These are phyloP conservation scores for Populus nigra DNA, from an alignment of 345 rosid species.

Conservation along the genomic window DNA sequence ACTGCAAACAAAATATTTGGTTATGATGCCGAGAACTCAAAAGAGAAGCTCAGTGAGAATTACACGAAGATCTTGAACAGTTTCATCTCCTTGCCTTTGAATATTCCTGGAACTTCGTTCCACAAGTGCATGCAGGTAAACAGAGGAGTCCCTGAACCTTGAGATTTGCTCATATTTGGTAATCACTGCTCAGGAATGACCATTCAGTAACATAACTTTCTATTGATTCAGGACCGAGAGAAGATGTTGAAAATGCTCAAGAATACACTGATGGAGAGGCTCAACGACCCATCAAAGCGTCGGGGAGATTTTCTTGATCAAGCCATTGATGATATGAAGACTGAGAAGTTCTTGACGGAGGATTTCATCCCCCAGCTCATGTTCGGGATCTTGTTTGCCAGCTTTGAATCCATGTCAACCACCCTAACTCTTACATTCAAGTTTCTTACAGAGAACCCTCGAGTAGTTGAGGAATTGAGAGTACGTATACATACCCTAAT, in stretches of 20 bases:
- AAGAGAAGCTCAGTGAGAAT: constrained; percentile 15
- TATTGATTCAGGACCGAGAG: constrained; percentile 14
- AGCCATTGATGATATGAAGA: constrained; percentile 18
- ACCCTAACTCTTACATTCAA: constrained; percentile 18
- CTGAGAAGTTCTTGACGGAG: constrained; percentile 27
- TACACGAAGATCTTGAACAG: constrained; percentile 6
- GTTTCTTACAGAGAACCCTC: constrained; percentile 35
- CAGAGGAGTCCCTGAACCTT: background rate
- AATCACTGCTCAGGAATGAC: background rate
- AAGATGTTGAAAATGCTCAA: constrained; percentile 3
- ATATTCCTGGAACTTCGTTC: constrained; percentile 37
- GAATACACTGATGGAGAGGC: constrained; percentile 17
- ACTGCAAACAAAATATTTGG: constrained; percentile 22
- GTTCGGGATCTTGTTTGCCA: constrained; percentile 24
- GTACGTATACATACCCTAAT: constrained; percentile 1
- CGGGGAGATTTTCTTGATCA: constrained; percentile 28
- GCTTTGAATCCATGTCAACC: constrained; percentile 13
- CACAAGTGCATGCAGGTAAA: constrained; percentile 41
- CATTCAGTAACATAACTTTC: background rate
- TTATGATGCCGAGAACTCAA: constrained; percentile 14
- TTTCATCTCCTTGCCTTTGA: constrained; percentile 34
- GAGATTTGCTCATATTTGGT: background rate
- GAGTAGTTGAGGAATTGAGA: constrained; percentile 30
- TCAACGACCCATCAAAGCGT: background rate
- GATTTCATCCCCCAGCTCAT: constrained; percentile 22